Evolutionary conservation across 176 grass and related monocot genomes (phyloP).

Genomic region (Oryza punctata): DNA sequence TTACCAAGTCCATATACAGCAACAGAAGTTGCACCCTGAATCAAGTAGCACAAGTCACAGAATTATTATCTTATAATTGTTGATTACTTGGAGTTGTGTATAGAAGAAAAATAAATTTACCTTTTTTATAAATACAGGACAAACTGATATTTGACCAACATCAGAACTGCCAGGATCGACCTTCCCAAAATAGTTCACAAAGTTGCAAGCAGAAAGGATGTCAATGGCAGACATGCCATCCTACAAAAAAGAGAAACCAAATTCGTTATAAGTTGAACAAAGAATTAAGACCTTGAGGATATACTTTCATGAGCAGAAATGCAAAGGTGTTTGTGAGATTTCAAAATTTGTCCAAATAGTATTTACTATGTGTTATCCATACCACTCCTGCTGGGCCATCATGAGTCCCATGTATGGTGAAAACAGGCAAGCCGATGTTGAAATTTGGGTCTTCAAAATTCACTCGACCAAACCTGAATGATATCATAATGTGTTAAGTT

Average conservation of each 20-base stretch:
- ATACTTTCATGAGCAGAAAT: not conserved
- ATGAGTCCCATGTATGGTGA: conserved; percentile 86
- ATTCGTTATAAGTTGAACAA: not conserved
- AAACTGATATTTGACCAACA: conserved; percentile 59
- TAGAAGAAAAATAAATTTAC: conserved; percentile 31
- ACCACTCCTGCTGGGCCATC: conserved; percentile 89
- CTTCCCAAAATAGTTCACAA: conserved; percentile 96
- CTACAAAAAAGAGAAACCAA: conserved; percentile 41
- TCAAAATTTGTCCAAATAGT: not conserved
- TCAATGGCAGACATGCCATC: conserved; percentile 81
- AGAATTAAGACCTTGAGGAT: not conserved
- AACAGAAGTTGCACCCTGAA: conserved; percentile 69
- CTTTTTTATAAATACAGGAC: conserved; percentile 80
- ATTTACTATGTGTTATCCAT: not conserved
- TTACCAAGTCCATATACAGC: conserved; percentile 83
- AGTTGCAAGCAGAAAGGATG: conserved; percentile 71
- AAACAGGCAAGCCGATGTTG: conserved; percentile 82
- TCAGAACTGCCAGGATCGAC: conserved; percentile 63
- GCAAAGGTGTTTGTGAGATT: not conserved
- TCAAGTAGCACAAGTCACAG: conserved; percentile 30
- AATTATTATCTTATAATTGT: conserved; percentile 15
- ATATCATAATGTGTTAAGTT: not conserved
- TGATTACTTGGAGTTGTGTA: not conserved
- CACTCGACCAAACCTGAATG: conserved; percentile 67
- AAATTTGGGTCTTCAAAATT: conserved; percentile 83